These are phyloP conservation scores for Dictyostelium purpureum DNA, from an alignment of 78 protist species.

Conservation along the genomic window DNA sequence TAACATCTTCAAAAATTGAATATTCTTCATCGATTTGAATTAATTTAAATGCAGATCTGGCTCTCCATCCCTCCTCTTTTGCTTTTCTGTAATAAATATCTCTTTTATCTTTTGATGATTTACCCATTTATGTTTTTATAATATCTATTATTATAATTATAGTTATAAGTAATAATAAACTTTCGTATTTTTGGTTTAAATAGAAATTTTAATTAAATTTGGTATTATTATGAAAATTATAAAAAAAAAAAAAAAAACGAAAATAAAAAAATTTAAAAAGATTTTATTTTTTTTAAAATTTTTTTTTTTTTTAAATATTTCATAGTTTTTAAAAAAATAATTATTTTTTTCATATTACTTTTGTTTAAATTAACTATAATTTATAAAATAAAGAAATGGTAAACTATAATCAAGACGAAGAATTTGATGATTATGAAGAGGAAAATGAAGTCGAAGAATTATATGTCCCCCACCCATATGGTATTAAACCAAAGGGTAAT, in stretches of 20 bases:
- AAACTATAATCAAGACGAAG: too few species aligned
- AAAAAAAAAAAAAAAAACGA: constrained; percentile 1
- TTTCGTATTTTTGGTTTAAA: neutral
- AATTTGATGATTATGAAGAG: neutral
- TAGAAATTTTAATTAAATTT: neutral
- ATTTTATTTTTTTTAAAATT: neutral
- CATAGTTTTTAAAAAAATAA: neutral
- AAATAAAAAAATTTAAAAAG: neutral
- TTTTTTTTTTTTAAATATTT: neutral
- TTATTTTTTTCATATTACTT: neutral
- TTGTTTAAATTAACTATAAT: neutral
- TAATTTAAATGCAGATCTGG: constrained; percentile 99
- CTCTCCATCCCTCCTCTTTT: constrained; percentile 98
- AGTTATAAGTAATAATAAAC: neutral
- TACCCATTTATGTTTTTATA: constrained; percentile 83
- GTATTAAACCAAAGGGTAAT: constrained; percentile 56
- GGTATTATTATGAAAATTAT: neutral
- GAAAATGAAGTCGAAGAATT: neutral
- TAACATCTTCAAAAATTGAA: constrained; percentile 89
- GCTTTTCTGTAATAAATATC: constrained; percentile 99
- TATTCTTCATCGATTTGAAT: constrained; percentile 97
- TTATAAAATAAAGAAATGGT: neutral
- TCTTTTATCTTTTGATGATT: constrained; percentile 86
- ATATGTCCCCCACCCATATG: constrained; percentile 59
- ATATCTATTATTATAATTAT: neutral